Conservation (phyloP, 768 basidiomycete species). For the Filobasidium floriforme region DNA sequence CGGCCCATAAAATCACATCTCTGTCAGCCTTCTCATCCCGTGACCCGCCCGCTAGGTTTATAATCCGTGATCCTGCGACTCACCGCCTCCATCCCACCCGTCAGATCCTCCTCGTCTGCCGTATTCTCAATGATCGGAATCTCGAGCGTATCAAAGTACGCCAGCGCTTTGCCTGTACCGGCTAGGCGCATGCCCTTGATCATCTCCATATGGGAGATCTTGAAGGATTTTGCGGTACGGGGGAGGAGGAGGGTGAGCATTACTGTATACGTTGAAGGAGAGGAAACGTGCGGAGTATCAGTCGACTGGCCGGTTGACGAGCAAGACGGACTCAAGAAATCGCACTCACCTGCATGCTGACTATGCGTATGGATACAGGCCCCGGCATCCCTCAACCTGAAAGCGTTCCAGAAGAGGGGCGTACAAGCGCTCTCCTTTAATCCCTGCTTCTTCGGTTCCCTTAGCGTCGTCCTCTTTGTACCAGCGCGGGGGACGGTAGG, state of each 20-base stretch:
- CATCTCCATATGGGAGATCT: conserved; percentile 89
- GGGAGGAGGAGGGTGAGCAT: conserved; percentile 76
- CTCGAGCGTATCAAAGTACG: conserved; percentile 75
- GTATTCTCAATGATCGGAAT: conserved; percentile 88
- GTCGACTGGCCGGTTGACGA: background rate
- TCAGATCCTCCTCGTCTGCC: conserved; percentile 79
- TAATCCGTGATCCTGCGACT: conserved; percentile 8
- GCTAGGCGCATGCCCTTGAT: conserved; percentile 78
- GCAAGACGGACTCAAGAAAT: background rate
- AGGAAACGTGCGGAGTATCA: background rate
- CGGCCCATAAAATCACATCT: background rate
- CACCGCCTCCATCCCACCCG: conserved; percentile 65
- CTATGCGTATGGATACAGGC: conserved; percentile 89
- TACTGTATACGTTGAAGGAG: conserved; percentile 48
- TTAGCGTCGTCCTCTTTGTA: conserved; percentile 66
- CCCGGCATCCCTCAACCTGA: conserved; percentile 66
- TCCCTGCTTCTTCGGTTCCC: conserved; percentile 58
- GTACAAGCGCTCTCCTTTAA: conserved; percentile 83
- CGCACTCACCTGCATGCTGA: conserved; percentile 56
- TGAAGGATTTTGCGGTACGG: conserved; percentile 52
- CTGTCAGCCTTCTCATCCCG: background rate
- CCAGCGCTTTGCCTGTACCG: conserved; percentile 66
- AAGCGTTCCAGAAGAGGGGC: conserved; percentile 87
- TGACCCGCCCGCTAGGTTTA: background rate
- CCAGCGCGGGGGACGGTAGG: conserved; percentile 54